phyloP scores from a whole-genome alignment of 2,329 filamentous ascomycete species.

The Ceratocystis cacaofunesta region DNA sequence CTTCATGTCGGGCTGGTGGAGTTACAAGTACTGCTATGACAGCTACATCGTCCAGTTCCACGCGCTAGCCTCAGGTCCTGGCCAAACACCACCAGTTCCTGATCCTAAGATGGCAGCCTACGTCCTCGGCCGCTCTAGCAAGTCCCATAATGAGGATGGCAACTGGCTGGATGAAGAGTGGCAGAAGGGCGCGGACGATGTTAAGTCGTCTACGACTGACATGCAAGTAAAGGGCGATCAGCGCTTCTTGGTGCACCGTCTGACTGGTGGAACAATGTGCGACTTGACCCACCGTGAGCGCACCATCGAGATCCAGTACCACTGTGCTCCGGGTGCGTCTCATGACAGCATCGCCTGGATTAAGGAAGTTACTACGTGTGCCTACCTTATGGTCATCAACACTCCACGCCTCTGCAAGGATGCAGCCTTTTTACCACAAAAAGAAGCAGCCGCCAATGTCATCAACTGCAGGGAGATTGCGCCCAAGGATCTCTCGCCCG shows the following conservation, averaged over 20 bases:
- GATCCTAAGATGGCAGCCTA: conserved; percentile 65
- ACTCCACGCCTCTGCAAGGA: conserved; percentile 80
- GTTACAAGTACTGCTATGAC: conserved; percentile 87
- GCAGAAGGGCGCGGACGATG: conserved; percentile 19
- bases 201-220: conserved; percentile 27
- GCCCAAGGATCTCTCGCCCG: conserved; percentile 25
- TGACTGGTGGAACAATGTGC: conserved; percentile 67
- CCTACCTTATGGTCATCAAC: conserved; percentile 85
- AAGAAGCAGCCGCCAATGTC: conserved; percentile 58
- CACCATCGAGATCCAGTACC: conserved; percentile 69
- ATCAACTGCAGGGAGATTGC: conserved; percentile 66
- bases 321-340: conserved; percentile 60
- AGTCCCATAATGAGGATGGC: conserved; percentile 20
- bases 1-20: conserved; percentile 80
- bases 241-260: conserved; percentile 69
- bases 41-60: conserved; percentile 82
- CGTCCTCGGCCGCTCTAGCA: conserved; percentile 45
- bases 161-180: conserved; percentile 21
- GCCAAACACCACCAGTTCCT: conserved; percentile 58
- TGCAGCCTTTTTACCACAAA: conserved; percentile 68
- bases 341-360: conserved; percentile 76
- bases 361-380: conserved; percentile 81
- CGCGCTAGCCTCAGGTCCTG: conserved; percentile 51
- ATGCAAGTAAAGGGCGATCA: conserved; percentile 71
- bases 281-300: conserved; percentile 71